A percentile compares a stretch with the other conserved stretches of the same genome.
Conservation (phyloP, 371 early-diverging fungal genomes). For the Apophysomyces sp. region DNA sequence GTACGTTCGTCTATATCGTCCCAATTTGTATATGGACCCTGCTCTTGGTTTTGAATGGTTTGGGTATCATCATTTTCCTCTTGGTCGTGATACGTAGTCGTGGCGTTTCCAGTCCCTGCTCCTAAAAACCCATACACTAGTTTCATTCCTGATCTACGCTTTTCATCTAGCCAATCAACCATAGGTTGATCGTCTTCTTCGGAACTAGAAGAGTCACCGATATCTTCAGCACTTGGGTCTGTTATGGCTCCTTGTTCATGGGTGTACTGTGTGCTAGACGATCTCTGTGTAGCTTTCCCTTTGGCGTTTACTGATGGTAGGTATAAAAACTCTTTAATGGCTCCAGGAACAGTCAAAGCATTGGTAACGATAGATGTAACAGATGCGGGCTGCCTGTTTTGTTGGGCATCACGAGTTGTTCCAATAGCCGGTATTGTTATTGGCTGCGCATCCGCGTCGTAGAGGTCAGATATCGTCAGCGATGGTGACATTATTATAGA, state of each 20-base stretch:
- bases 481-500: slow-evolving; percentile 28
- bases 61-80: slow-evolving; percentile 25
- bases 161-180: slow-evolving; percentile 39
- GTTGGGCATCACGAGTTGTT: neutral
- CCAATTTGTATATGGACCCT: slow-evolving; percentile 18
- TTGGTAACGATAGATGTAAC: slow-evolving; percentile 27
- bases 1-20: slow-evolving; percentile 38
- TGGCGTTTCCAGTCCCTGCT: slow-evolving; percentile 22
- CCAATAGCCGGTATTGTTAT: slow-evolving; percentile 22
- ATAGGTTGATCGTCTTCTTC: slow-evolving; percentile 39
- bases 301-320: slow-evolving; percentile 12
- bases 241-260: neutral
- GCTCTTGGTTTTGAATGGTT: slow-evolving; percentile 17
- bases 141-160: slow-evolving; percentile 42
- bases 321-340: slow-evolving; percentile 31
- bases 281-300: slow-evolving; percentile 2
- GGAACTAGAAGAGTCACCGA: slow-evolving; percentile 31
- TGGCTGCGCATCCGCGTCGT: slow-evolving; percentile 30
- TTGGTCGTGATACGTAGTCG: slow-evolving; percentile 22
- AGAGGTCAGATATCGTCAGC: slow-evolving; percentile 38
- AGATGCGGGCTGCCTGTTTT: slow-evolving; percentile 4
- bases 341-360: slow-evolving; percentile 34
- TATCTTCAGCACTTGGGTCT: slow-evolving; percentile 10
- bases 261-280: neutral
- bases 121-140: slow-evolving; percentile 43